Conservation (phyloP, 768 basidiomycete species). For the Kwoniella mangroviensis region DNA sequence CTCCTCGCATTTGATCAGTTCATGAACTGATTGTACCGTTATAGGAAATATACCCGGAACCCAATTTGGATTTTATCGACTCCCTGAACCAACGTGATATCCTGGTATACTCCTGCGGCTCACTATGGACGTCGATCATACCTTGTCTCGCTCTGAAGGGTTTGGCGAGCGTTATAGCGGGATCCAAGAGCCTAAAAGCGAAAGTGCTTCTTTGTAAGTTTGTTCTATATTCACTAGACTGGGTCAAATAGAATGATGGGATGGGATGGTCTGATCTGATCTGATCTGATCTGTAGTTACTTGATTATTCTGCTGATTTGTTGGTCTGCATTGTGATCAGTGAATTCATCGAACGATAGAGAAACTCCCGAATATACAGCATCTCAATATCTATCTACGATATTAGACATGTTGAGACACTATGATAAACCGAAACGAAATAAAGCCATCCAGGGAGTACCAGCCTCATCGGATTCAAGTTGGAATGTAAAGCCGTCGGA, state of each 20-base stretch:
- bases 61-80: slow-evolving; percentile 78
- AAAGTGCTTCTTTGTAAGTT: slow-evolving; percentile 82
- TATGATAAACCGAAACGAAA: slow-evolving; percentile 62
- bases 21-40: slow-evolving; percentile 1
- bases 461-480: slow-evolving; percentile 60
- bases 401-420: slow-evolving; percentile 70
- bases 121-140: slow-evolving; percentile 93
- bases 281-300: no score
- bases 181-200: slow-evolving; percentile 70
- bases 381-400: slow-evolving; percentile 80
- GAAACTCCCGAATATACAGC: slow-evolving; percentile 87
- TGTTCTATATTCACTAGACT: slow-evolving; percentile 6
- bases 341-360: slow-evolving; percentile 85
- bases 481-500: slow-evolving; percentile 62
- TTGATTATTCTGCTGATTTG: neutral
- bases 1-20: neutral
- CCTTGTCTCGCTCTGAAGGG: slow-evolving; percentile 86
- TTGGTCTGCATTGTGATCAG: slow-evolving; percentile 59
- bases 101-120: slow-evolving; percentile 90
- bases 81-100: slow-evolving; percentile 68
- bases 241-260: no score
- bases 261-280: no score
- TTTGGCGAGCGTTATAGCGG: slow-evolving; percentile 75
- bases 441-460: slow-evolving; percentile 53
- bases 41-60: slow-evolving; percentile 81